Percentiles rank a stretch among this genome's conserved stretches.
These are phyloP conservation scores for Galerina marginata DNA, from an alignment of 768 basidiomycete genomes.

Conservation along the genomic window DNA sequence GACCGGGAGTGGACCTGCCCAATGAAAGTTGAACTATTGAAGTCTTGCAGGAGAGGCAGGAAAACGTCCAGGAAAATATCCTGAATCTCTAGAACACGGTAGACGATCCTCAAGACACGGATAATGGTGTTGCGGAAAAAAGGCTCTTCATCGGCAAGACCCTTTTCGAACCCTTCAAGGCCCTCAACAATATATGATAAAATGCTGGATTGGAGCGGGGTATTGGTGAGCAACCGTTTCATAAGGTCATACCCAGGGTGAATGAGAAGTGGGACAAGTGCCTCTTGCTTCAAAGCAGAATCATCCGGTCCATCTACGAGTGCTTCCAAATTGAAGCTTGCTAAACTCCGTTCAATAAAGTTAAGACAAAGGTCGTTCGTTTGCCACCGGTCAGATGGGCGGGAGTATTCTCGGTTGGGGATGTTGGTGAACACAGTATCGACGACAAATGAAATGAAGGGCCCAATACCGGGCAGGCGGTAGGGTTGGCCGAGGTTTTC, in stretches of 20 bases:
- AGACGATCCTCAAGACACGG: constrained; percentile 81
- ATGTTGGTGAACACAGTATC: constrained; percentile 89
- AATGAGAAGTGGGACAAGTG: constrained; percentile 57
- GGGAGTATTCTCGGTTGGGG: constrained; percentile 73
- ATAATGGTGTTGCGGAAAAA: constrained; percentile 78
- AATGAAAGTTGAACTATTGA: constrained; percentile 52
- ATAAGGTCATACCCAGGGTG: constrained; percentile 92
- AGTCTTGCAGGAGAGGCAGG: constrained; percentile 74
- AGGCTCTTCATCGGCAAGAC: constrained; percentile 69
- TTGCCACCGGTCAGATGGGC: constrained; percentile 81
- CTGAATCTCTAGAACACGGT: constrained; percentile 84
- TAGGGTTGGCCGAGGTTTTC: constrained; percentile 82
- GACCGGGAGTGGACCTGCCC: constrained; percentile 66
- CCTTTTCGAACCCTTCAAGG: constrained; percentile 75
- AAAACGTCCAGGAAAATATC: constrained; percentile 90
- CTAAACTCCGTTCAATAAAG: constrained; percentile 85
- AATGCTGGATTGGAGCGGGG: constrained; percentile 73
- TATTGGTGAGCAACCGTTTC: constrained; percentile 75
- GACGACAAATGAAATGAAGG: constrained; percentile 85
- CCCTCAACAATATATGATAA: constrained; percentile 85
- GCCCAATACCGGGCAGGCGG: constrained; percentile 78
- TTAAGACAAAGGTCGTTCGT: constrained; percentile 85
- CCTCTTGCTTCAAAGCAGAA: constrained; percentile 53
- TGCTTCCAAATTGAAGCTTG: constrained; percentile 80
- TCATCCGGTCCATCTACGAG: constrained; percentile 66